Evolutionary conservation across 2,329 filamentous ascomycete genomes (phyloP).

Genomic region (Colletotrichum euphorbiae): DNA sequence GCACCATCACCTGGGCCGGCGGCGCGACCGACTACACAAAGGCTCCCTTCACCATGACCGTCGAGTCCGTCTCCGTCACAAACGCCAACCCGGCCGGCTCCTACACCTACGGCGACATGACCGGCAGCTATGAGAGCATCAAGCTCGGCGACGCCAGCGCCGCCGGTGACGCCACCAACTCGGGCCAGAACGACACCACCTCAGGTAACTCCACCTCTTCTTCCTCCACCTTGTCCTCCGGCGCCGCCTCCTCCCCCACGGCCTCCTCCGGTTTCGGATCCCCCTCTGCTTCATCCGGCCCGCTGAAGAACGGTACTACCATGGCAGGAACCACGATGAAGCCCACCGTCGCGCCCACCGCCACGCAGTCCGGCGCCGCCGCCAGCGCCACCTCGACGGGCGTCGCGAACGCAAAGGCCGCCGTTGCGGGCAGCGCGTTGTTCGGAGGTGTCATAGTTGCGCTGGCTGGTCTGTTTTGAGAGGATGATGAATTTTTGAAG

Average conservation of each 20-base stretch:
- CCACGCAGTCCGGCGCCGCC: conserved; percentile 29
- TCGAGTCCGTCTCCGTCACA: conserved; percentile 59
- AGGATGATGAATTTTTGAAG: not conserved
- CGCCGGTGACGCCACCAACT: conserved; percentile 30
- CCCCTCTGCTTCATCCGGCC: conserved; percentile 12
- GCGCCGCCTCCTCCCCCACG: conserved; percentile 6
- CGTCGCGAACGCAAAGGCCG: not conserved
- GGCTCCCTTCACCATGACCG: conserved; percentile 69
- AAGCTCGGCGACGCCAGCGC: conserved; percentile 29
- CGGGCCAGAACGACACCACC: conserved; percentile 33
- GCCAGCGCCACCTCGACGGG: conserved; percentile 24
- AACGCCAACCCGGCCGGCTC: conserved; percentile 52
- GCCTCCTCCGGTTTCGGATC: conserved; percentile 20
- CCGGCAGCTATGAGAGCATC: conserved; percentile 45
- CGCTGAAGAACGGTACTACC: conserved; percentile 18
- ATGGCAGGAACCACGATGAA: conserved; percentile 13
- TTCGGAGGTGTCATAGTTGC: conserved; percentile 27
- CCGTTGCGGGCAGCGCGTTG: conserved; percentile 24
- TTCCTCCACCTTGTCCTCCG: conserved; percentile 2
- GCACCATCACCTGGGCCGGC: conserved; percentile 66
- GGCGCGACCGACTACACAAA: conserved; percentile 53
- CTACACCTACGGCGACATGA: conserved; percentile 45
- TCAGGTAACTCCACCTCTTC: conserved; percentile 17
- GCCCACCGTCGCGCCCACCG: conserved; percentile 10
- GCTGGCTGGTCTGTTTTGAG: conserved; percentile 31